These are phyloP conservation scores for Rhizopus arrhizus DNA, from an alignment of 371 early-diverging fungal genomes.

Conservation along the genomic window DNA sequence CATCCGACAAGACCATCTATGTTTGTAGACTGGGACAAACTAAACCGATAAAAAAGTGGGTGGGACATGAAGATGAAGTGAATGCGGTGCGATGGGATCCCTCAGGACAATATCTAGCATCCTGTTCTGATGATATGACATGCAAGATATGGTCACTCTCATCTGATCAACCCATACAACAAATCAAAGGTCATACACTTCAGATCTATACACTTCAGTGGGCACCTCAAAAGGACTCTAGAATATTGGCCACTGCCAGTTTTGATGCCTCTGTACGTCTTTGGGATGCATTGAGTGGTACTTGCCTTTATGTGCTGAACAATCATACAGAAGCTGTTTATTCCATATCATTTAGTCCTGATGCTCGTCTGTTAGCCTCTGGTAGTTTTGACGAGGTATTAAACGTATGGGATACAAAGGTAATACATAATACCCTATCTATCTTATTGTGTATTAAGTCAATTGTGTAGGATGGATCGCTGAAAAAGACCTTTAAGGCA, in stretches of 20 bases:
- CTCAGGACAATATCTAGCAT: slow-evolving; percentile 79
- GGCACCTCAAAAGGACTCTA: slow-evolving; percentile 43
- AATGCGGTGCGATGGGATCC: slow-evolving; percentile 91
- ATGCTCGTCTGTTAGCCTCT: slow-evolving; percentile 80
- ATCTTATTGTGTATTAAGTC: neutral
- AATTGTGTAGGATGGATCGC: slow-evolving; percentile 54
- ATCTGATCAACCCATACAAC: slow-evolving; percentile 53
- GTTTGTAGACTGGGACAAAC: slow-evolving; percentile 76
- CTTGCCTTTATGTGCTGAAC: slow-evolving; percentile 72
- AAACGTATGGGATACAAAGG: slow-evolving; percentile 81
- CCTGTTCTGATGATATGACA: slow-evolving; percentile 91
- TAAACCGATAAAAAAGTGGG: slow-evolving; percentile 69
- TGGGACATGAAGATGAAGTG: slow-evolving; percentile 86
- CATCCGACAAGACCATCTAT: slow-evolving; percentile 79
- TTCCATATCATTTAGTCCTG: slow-evolving; percentile 84
- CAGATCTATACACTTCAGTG: slow-evolving; percentile 82
- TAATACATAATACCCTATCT: slow-evolving; percentile 20
- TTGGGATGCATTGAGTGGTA: slow-evolving; percentile 82
- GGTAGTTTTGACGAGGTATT: slow-evolving; percentile 87
- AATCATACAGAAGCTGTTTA: slow-evolving; percentile 84
- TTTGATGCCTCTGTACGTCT: slow-evolving; percentile 89
- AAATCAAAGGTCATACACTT: slow-evolving; percentile 71
- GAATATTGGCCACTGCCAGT: slow-evolving; percentile 78
- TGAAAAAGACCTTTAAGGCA: slow-evolving; percentile 68
- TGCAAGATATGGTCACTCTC: slow-evolving; percentile 65